phyloP scores from a whole-genome alignment of 768 basidiomycete species.

The Peribolospora baueri region DNA sequence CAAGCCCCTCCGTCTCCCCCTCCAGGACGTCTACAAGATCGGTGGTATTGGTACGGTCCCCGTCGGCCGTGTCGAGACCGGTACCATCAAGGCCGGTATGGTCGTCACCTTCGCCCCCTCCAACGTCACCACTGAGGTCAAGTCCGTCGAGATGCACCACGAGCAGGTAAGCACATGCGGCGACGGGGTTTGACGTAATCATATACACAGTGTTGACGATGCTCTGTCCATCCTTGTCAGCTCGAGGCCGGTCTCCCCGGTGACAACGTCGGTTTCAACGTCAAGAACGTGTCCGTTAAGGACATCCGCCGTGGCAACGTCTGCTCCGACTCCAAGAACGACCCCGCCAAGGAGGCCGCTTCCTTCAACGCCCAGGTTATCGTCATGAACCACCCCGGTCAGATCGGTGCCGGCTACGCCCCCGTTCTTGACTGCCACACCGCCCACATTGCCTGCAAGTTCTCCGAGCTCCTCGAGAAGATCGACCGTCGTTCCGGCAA shows the following conservation, averaged over 20 bases:
- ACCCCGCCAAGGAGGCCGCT: constrained; percentile 96
- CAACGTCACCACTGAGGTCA: constrained; percentile 99
- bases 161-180: constrained; percentile 22
- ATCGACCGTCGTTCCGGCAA: constrained; percentile 98
- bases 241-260: constrained; percentile 82
- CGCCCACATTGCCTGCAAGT: constrained; percentile 99
- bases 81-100: constrained; percentile 99
- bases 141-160: constrained; percentile 99
- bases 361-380: constrained; percentile 99
- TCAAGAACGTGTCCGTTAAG: constrained; percentile 97
- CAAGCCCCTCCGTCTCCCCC: constrained; percentile 98
- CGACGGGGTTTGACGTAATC: constrained; percentile 8
- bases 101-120: constrained; percentile 87
- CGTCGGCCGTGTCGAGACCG: constrained; percentile 99
- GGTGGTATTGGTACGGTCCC: constrained; percentile 99
- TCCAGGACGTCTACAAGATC: constrained; percentile 99
- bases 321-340: constrained; percentile 98
- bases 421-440: constrained; percentile 99
- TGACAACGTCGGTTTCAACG: constrained; percentile 97
- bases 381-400: constrained; percentile 99
- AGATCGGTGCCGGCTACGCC: constrained; percentile 96
- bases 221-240: constrained; percentile 22
- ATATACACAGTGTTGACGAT: constrained; percentile 8
- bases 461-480: constrained; percentile 94
- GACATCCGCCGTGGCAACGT: constrained; percentile 99